A percentile compares a stretch with the other conserved stretches of the same genome.
Conservation (phyloP, 169 alveolate genomes). For the Amoebophrya sp. region DNA sequence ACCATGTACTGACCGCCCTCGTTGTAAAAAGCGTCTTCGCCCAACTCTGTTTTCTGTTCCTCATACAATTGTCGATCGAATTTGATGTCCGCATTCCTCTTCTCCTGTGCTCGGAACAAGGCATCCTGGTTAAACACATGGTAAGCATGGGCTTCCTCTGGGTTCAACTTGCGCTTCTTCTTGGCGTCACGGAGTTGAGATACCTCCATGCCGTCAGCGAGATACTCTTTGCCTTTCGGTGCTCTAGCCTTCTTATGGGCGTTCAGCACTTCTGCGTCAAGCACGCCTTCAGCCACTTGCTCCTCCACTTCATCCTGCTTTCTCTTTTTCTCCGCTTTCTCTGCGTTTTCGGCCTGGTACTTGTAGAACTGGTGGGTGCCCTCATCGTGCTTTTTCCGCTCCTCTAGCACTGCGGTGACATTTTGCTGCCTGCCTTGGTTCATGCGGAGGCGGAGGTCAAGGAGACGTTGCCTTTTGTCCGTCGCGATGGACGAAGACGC, state of each 20-base stretch:
- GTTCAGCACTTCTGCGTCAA: not conserved
- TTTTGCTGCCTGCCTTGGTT: slow-evolving; percentile 49
- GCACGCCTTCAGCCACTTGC: slow-evolving; percentile 27
- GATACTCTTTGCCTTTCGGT: slow-evolving; percentile 48
- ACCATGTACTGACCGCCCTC: not conserved
- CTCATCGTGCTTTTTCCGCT: slow-evolving; percentile 38
- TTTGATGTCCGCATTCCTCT: slow-evolving; percentile 58
- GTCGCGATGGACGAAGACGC: not conserved
- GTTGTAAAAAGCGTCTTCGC: slow-evolving; percentile 56
- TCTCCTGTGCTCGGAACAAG: slow-evolving; percentile 76
- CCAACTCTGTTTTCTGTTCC: slow-evolving; percentile 58
- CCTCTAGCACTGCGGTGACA: slow-evolving; percentile 2
- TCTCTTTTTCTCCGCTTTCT: slow-evolving; percentile 46
- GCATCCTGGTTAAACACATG: slow-evolving; percentile 80
- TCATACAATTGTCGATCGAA: slow-evolving; percentile 52
- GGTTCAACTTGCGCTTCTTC: slow-evolving; percentile 50
- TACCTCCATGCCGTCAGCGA: slow-evolving; percentile 50
- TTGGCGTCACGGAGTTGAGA: slow-evolving; percentile 38
- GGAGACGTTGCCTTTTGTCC: slow-evolving; percentile 36
- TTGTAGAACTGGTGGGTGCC: slow-evolving; percentile 39
- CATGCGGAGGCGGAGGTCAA: slow-evolving; percentile 31
- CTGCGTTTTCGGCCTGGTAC: slow-evolving; percentile 45
- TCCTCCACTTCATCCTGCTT: slow-evolving; percentile 34
- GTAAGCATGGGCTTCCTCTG: slow-evolving; percentile 69
- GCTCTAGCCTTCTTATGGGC: slow-evolving; percentile 39